Base-by-base conservation (phyloP, 345 rosid species). In the Sonneratia caseolaris region DNA sequence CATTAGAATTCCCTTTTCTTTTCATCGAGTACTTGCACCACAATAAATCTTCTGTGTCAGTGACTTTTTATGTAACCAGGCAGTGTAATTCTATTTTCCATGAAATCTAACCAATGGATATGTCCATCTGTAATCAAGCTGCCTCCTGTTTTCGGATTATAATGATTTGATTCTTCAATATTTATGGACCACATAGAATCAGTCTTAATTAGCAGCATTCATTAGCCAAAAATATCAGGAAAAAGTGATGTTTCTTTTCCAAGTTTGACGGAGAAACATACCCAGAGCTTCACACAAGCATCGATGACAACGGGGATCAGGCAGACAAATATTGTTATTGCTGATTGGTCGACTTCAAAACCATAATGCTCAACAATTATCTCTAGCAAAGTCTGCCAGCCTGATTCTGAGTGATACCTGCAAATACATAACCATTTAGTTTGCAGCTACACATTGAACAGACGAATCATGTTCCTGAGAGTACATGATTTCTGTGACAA, bases 331-430 rank as follows among this genome's bases (percentile, higher is more conserved):
- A 88, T 75, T 68, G 89, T 88, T 43, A 91, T 76, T 43, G 85
- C 84, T 67, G 97, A 69, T 69, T 81, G 83, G 72, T 91, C 95
- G 69, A 86, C 82, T 81, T 85, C 87, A 76, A 94, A 70, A 37
- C 97, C 98, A 56, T 94, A 91, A 78, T 91, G 98, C 68, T 91
- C 97, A 70, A 87, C 82, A 69, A 91, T 68, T 70, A 87, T 76
- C 81, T 91, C 98, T 75, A 83, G 15, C 77, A 91, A 70, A 61
- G 97, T 86, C 77, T 85, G 85, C 98, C 98, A 94, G 70, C 98
- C 97, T 45, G 90, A 85, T 81, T 88, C 96, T 36, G 98, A 94
- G 84, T 94, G 98, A 80, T 94, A 94, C 82, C 97, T 94, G 77
- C 72, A 72, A 57, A 68, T 37, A 47, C 15, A 37, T 18, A 72